phyloP scores from a whole-genome alignment of 495 filamentous ascomycete species.

The Xylaria intraflava region DNA sequence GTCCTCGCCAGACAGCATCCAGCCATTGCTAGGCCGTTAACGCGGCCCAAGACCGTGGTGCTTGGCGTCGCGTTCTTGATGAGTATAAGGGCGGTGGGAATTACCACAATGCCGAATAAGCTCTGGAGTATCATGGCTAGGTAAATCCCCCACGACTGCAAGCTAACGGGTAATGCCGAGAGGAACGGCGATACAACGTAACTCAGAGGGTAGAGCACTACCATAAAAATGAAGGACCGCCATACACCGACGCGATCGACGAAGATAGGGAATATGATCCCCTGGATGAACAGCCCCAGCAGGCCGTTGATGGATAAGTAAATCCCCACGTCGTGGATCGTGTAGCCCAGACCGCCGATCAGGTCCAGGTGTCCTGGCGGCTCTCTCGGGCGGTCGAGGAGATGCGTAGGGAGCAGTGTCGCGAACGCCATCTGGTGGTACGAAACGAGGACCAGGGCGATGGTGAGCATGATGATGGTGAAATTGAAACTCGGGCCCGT shows the following conservation, averaged over 20 bases:
- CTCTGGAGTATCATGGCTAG: constrained; percentile 57
- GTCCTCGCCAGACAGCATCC: constrained; percentile 64
- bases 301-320: constrained; percentile 65
- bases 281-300: constrained; percentile 64
- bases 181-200: constrained; percentile 67
- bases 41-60: constrained; percentile 54
- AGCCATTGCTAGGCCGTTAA: constrained; percentile 65
- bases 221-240: constrained; percentile 57
- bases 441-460: constrained; percentile 21
- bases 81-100: constrained; percentile 62
- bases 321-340: constrained; percentile 56
- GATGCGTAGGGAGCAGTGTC: constrained; percentile 24
- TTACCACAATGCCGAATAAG: constrained; percentile 61
- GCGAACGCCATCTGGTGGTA: constrained; percentile 31
- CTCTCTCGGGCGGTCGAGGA: constrained; percentile 19
- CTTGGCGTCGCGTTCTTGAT: constrained; percentile 65
- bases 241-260: constrained; percentile 60
- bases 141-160: constrained; percentile 56
- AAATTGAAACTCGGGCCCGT: constrained; percentile 21
- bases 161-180: constrained; percentile 41
- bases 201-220: constrained; percentile 57
- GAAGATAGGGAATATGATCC: constrained; percentile 57
- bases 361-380: constrained; percentile 20
- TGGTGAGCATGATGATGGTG: constrained; percentile 26
- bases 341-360: constrained; percentile 57